These are phyloP conservation scores for Calonectria pseudoreteaudii DNA, from an alignment of 2,329 filamentous ascomycete species.

Conservation along the genomic window DNA sequence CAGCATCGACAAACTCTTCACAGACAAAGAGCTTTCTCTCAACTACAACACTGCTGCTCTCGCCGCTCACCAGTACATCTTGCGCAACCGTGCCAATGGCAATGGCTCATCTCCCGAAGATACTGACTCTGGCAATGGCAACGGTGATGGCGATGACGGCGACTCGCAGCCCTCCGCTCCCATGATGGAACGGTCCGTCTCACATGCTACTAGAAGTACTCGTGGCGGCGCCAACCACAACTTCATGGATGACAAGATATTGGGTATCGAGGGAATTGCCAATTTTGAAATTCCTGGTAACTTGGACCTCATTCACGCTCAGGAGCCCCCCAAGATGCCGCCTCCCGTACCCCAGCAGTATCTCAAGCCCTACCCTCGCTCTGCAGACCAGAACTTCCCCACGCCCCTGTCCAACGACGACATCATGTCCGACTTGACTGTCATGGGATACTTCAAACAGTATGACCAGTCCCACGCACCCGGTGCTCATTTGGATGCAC, in stretches of 20 bases:
- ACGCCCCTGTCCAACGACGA: constrained; percentile 63
- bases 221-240: constrained; percentile 66
- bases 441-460: constrained; percentile 69
- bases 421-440: constrained; percentile 64
- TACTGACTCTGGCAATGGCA: constrained; percentile 64
- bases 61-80: constrained; percentile 71
- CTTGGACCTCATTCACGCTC: constrained; percentile 65
- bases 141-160: constrained; percentile 62
- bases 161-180: constrained; percentile 62
- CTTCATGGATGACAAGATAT: constrained; percentile 67
- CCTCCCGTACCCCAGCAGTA: constrained; percentile 68
- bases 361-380: constrained; percentile 67
- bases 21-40: constrained; percentile 75
- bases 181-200: constrained; percentile 73
- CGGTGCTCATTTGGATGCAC: constrained; percentile 67
- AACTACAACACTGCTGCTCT: constrained; percentile 73
- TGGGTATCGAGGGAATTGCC: constrained; percentile 70
- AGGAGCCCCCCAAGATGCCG: constrained; percentile 69
- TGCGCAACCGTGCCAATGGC: constrained; percentile 68
- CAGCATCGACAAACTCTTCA: constrained; percentile 77
- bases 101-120: constrained; percentile 62
- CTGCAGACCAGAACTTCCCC: constrained; percentile 68
- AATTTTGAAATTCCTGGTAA: constrained; percentile 71
- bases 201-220: constrained; percentile 73
- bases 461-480: constrained; percentile 66